phyloP scores from a whole-genome alignment of 306 rosid species.

The Luffa aegyptiaca region DNA sequence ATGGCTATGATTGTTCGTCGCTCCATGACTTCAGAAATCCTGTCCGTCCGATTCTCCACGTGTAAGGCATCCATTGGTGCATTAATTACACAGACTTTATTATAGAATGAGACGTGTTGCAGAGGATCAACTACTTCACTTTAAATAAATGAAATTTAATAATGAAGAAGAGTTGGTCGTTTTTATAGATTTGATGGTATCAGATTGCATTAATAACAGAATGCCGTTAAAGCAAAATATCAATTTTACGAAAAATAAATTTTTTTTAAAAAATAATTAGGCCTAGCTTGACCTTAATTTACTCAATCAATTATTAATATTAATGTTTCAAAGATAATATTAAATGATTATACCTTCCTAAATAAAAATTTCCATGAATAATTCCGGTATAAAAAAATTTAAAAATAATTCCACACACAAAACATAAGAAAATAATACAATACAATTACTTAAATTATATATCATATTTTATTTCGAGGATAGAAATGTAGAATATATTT shows the following conservation, averaged over 20 bases:
- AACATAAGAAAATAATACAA: too few relatives aligned
- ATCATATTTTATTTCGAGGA: too few relatives aligned
- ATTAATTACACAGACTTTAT: not conserved
- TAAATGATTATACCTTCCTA: too few relatives aligned
- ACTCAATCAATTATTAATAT: not conserved
- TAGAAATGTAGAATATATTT: too few relatives aligned
- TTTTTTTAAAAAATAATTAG: not conserved
- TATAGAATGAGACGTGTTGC: not conserved
- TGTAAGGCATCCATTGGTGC: not conserved
- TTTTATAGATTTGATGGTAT: slow-evolving; percentile 7
- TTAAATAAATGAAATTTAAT: not conserved
- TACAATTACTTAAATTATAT: too few relatives aligned
- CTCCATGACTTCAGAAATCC: not conserved
- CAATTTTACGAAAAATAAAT: not conserved
- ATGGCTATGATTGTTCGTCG: not conserved
- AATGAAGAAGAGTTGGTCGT: not conserved
- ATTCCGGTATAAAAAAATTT: too few relatives aligned
- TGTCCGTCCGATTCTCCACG: not conserved
- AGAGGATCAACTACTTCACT: not conserved
- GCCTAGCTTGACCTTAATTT: not conserved
- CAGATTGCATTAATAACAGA: slow-evolving; percentile 16
- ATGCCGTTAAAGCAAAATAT: slow-evolving; percentile 49
- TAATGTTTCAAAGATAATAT: not conserved
- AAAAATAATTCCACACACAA: too few relatives aligned
- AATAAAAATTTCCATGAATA: too few relatives aligned